Evolutionary conservation across 2,329 filamentous ascomycete genomes (phyloP).

Genomic region (Epichloe amarillans): DNA sequence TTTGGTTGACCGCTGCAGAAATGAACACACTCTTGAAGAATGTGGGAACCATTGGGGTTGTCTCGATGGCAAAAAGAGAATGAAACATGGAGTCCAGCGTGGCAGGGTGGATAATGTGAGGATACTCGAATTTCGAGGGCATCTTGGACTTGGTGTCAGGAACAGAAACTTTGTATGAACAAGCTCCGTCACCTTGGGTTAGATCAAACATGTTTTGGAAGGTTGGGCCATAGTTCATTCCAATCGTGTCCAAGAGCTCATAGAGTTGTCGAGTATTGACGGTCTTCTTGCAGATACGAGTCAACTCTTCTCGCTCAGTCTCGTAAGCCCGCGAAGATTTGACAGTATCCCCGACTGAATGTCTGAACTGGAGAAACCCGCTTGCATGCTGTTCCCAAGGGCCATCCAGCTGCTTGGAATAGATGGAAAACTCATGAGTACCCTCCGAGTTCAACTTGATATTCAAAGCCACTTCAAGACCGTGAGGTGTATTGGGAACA

Average conservation of each 20-base stretch:
- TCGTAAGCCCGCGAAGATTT: slow-evolving; percentile 10
- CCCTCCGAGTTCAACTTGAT: slow-evolving; percentile 19
- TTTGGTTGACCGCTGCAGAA: slow-evolving; percentile 23
- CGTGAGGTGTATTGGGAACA: slow-evolving; percentile 30
- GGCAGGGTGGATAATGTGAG: slow-evolving; percentile 43
- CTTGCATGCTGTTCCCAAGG: slow-evolving; percentile 31
- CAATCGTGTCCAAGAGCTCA: slow-evolving; percentile 34
- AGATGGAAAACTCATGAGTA: slow-evolving; percentile 27
- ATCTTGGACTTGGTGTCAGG: slow-evolving; percentile 38
- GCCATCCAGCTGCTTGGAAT: slow-evolving; percentile 28
- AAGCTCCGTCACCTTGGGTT: slow-evolving; percentile 18
- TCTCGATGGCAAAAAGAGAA: slow-evolving; percentile 31
- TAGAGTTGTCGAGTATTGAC: slow-evolving; percentile 34
- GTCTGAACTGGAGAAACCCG: slow-evolving; percentile 19
- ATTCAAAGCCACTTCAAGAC: slow-evolving; percentile 36
- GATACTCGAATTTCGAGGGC: slow-evolving; percentile 39
- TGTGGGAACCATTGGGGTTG: slow-evolving; percentile 35
- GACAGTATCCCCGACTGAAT: slow-evolving; percentile 10
- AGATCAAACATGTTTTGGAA: slow-evolving; percentile 34
- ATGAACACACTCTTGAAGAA: slow-evolving; percentile 32
- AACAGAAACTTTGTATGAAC: slow-evolving; percentile 26
- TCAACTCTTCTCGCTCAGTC: slow-evolving; percentile 12
- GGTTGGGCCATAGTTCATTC: slow-evolving; percentile 36
- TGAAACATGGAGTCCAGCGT: slow-evolving; percentile 46
- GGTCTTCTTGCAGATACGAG: slow-evolving; percentile 17